Base-by-base conservation (phyloP, 352 stramenopile genomes). In the Globisporangium ultimum region DNA sequence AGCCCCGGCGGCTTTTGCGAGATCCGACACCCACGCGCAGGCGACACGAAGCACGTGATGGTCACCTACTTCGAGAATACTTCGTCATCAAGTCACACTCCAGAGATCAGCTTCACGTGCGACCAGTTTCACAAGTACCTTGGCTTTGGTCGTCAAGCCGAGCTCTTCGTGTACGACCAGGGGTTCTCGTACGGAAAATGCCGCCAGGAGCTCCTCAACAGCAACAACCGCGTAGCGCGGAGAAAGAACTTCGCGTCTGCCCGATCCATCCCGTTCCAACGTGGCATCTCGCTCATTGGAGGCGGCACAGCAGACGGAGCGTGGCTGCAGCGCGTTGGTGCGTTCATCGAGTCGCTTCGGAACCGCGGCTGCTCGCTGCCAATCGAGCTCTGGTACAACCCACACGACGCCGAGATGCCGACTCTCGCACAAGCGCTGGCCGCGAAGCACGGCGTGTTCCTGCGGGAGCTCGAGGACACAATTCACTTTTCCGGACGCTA, bases 311-410 rank as follows among this genome's bases (percentile, higher is more conserved):
- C 78, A 1, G 76, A 74, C 41, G 58, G 71, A 3, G 62, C 69
- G n/a, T 64, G 74, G 48, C 56, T 87, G n/a, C 49, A 59, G 0
- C 74, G 76, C 28, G 79, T 73, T 11, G 83, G 72, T 51, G 72
- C 68, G 8, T 72, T 61, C 11, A 52, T 89, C 8, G 61, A 64
- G 1, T 69, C 54, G 7, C 53, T 88, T 18, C 56, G 73, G 2
- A 20, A 53, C 11, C 53, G 67, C 22, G 67, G 67, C 4, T 86
- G 69, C 49, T 65, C 36, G 28, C 48, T 91, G 15, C 77, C 79
- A 0, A 58, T 91, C 12, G 82, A 91, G 50, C 55, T 91, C 22
- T 91, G 80, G 74, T 88, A 81, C 59, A 72, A 61, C n/a, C 41
- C 62, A 2, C 64, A 57, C 32, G 71, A 84, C 64, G 75, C 58